Conservation (phyloP, 345 rosid genomes). For the Alliaria petiolata region DNA sequence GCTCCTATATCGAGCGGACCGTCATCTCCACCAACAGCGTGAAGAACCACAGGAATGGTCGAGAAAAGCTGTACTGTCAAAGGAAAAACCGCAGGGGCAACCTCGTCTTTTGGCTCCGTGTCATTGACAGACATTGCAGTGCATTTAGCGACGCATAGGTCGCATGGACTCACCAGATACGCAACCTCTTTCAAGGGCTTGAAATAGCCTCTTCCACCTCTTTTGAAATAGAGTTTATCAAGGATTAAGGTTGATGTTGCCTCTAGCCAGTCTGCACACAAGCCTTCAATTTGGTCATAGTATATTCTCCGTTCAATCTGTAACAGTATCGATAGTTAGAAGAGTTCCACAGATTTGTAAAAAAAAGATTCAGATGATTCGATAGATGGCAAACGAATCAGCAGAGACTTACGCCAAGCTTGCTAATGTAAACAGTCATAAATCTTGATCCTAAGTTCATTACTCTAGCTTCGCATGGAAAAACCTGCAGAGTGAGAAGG, state of each 20-base stretch:
- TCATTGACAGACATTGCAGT: conserved; percentile 22
- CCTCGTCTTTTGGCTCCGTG: conserved; percentile 15
- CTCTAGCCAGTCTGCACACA: conserved; percentile 74
- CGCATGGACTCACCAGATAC: conserved; percentile 47
- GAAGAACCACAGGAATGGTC: conserved; percentile 74
- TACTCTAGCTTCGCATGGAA: conserved; percentile 75
- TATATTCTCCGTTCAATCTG: conserved; percentile 80
- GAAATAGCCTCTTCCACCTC: conserved; percentile 36
- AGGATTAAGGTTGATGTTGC: conserved; percentile 78
- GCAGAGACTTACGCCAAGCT: conserved; percentile 71
- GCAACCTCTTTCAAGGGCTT: conserved; percentile 58
- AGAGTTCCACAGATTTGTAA: too few relatives aligned
- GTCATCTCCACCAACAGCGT: conserved; percentile 76
- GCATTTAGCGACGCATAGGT: conserved; percentile 33
- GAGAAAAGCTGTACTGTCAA: conserved; percentile 61
- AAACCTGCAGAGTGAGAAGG: conserved; percentile 44
- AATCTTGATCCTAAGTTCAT: conserved; percentile 80
- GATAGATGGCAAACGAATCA: too few relatives aligned
- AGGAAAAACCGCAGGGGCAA: conserved; percentile 64
- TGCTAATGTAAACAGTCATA: conserved; percentile 76
- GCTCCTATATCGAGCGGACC: conserved; percentile 75
- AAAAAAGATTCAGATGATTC: too few relatives aligned
- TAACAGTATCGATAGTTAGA: not conserved
- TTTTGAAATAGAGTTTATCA: conserved; percentile 42
- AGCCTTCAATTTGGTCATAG: conserved; percentile 79